These are phyloP conservation scores for Elaeis guineensis DNA, from an alignment of 176 grass and related monocot species.

Conservation along the genomic window DNA sequence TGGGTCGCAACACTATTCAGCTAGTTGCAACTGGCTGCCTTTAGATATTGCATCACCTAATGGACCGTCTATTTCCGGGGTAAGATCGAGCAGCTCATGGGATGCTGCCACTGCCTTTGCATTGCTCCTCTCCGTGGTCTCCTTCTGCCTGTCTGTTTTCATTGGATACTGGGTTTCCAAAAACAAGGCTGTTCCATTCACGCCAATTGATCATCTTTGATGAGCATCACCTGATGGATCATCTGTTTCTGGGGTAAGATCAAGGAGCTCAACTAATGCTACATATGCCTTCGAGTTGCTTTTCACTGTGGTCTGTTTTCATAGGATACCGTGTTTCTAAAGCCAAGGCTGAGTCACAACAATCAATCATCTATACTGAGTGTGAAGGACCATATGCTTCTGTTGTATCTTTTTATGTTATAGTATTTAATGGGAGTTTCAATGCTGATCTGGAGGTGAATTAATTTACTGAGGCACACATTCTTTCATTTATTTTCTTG, in stretches of 20 bases:
- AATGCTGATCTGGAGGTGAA: too few species aligned
- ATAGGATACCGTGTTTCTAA: too few species aligned
- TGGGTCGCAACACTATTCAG: conserved; percentile 78
- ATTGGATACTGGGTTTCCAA: conserved; percentile 69
- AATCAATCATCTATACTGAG: too few species aligned
- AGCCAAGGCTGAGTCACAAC: too few species aligned
- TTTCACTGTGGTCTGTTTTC: too few species aligned
- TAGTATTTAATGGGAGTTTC: too few species aligned
- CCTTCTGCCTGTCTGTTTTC: conserved; percentile 64
- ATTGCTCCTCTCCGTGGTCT: conserved; percentile 74
- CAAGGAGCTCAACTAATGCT: too few species aligned
- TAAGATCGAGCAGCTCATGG: conserved; percentile 60
- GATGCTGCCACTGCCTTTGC: conserved; percentile 69
- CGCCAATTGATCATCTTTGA: conserved; percentile 38
- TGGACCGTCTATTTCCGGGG: conserved; percentile 24
- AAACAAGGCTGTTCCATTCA: conserved; percentile 59
- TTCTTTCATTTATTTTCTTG: too few species aligned
- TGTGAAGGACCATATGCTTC: too few species aligned
- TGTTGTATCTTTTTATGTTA: too few species aligned
- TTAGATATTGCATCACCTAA: conserved; percentile 62
- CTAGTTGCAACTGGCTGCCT: conserved; percentile 80
- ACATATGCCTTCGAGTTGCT: too few species aligned
- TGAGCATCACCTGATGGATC: not conserved
- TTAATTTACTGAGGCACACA: too few species aligned
- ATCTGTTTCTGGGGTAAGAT: not conserved